Base-by-base conservation (phyloP, 2,329 filamentous ascomycete species). In the Harringtonia lauricola region DNA sequence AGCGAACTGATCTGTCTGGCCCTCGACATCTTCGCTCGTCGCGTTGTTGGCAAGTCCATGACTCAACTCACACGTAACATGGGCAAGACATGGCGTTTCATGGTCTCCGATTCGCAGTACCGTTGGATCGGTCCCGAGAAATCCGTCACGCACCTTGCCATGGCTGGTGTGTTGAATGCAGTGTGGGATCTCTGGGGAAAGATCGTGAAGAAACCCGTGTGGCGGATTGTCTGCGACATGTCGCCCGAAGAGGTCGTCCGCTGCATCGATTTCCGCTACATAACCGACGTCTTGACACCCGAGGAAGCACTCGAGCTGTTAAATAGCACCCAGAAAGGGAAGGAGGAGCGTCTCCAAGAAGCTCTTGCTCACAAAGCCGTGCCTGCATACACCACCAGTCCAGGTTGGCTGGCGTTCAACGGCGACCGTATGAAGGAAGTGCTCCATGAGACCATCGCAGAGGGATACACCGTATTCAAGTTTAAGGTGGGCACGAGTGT, bases 111-210 rank as follows among this genome's bases (percentile, higher is more conserved):
- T 71, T 85, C 78, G 53, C 88, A 95, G 63, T 72, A 94, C 42
- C 84, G 88, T 46, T 95, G 88, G 88, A 90, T 95, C 57, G 88
- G 88, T 0, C 88, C 88, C 0, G 88, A 95, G 57, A 94, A 95
- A 65, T 87, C 88, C 47, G 88, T 94, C 36, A 94, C 92, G 53
- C 88, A 95, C 64, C 82, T 95, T 8, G 88, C 87, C 2, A 78
- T 94, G 9, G 86, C 86, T 29, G 84, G 86, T 35, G 83, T 94
- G n/a, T 84, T 94, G 54, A 95, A 95, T 61, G 88, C 87, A 14
- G 72, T 94, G 55, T 95, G 88, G 88, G 88, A 95, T 62, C 76
- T 95, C n/a, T 94, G 88, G 88, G 87, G 85, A 42, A 94, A 94
- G 67, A 74, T 74, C 2, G 74, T 92, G 28, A 72, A 75, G 51